Conservation (phyloP, 495 filamentous ascomycete genomes). For the Hypoxylon fragiforme region DNA sequence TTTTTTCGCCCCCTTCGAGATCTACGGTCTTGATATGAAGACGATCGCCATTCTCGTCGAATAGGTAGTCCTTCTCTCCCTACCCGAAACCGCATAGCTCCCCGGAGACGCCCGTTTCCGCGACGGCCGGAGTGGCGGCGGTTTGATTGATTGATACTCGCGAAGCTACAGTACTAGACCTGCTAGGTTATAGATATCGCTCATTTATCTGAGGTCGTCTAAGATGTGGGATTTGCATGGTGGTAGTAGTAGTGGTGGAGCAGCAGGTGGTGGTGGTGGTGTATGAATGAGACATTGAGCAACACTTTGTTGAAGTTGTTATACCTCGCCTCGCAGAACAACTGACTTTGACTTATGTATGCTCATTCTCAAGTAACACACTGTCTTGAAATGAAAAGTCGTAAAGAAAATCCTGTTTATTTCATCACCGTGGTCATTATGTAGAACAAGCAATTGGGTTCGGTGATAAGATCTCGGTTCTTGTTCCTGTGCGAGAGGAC, state of each 20-base stretch:
- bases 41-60: conserved; percentile 16
- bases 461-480: neutral
- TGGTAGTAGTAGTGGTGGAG: no score
- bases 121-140: conserved; percentile 14
- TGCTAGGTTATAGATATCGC: no score
- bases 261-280: no score
- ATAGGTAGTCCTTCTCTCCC: conserved; percentile 7
- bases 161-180: no score
- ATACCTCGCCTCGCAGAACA: conserved; percentile 6
- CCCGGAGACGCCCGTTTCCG: conserved; percentile 19
- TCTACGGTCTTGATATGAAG: conserved; percentile 23
- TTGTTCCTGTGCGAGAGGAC: neutral
- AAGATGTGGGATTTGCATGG: no score
- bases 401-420: no score
- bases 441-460: neutral
- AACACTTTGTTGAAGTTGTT: neutral
- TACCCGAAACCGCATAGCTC: conserved; percentile 20
- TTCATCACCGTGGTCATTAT: neutral
- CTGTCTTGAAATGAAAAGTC: no score
- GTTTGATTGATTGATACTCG: conserved; percentile 19
- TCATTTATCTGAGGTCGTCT: conserved; percentile 6
- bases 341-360: neutral
- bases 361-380: no score
- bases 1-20: conserved; percentile 22
- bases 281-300: conserved; percentile 19